A percentile compares a stretch with the other conserved stretches of the same genome.
Evolutionary conservation across 2,329 filamentous ascomycete genomes (phyloP).

Genomic region (Phialemonium atrogriseum): DNA sequence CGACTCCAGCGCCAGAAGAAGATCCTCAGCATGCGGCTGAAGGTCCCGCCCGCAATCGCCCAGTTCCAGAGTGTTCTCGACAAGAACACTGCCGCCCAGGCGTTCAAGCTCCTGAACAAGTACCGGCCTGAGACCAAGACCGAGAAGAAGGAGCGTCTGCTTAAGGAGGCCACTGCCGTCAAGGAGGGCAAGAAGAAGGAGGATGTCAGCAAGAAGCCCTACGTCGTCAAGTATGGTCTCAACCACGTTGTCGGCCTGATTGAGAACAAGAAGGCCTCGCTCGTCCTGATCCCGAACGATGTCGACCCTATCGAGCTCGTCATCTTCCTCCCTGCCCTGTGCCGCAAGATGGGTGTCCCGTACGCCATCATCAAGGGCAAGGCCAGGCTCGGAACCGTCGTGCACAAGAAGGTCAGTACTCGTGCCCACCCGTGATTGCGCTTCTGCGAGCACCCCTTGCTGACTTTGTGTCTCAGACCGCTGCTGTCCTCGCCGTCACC

Average conservation of each 20-base stretch:
- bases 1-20: constrained; percentile 90
- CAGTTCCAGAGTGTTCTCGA: constrained; percentile 98
- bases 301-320: constrained; percentile 99
- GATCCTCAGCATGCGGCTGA: constrained; percentile 97
- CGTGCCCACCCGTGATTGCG: neutral
- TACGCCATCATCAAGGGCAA: constrained; percentile 99
- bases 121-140: constrained; percentile 98
- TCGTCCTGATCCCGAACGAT: constrained; percentile 98
- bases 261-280: constrained; percentile 99
- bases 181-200: constrained; percentile 99
- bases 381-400: constrained; percentile 95
- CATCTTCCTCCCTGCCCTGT: constrained; percentile 96
- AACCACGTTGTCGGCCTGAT: constrained; percentile 98
- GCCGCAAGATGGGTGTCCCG: constrained; percentile 99
- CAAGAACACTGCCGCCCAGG: constrained; percentile 92
- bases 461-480: too few species aligned
- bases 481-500: constrained; percentile 88
- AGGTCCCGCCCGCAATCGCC: constrained; percentile 93
- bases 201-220: constrained; percentile 99
- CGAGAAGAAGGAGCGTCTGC: constrained; percentile 99
- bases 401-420: constrained; percentile 85
- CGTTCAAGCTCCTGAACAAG: constrained; percentile 99
- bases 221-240: constrained; percentile 97
- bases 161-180: constrained; percentile 96
- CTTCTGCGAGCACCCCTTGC: constrained; percentile 1